These are phyloP conservation scores for Terfezia claveryi DNA, from an alignment of 495 filamentous ascomycete genomes.

Conservation along the genomic window DNA sequence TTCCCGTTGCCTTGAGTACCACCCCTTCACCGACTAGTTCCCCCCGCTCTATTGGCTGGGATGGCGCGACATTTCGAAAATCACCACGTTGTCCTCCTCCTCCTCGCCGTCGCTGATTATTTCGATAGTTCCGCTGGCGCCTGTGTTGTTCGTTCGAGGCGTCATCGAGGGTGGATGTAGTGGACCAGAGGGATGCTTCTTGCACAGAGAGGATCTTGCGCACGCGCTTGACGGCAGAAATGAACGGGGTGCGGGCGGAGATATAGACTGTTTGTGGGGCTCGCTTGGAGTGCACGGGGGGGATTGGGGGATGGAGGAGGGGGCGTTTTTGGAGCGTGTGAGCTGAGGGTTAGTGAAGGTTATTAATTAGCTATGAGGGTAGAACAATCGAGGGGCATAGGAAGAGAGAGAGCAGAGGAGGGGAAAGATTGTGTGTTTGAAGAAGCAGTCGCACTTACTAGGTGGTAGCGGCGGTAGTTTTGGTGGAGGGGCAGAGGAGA, in stretches of 20 bases:
- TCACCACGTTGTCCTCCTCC: not conserved
- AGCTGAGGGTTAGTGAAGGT: too few species aligned
- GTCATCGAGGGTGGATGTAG: not conserved
- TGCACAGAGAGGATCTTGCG: slow-evolving; percentile 40
- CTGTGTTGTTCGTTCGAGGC: not conserved
- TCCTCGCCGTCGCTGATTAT: not conserved
- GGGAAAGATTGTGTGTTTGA: slow-evolving; percentile 48
- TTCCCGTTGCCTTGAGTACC: slow-evolving; percentile 53
- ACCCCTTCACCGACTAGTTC: slow-evolving; percentile 31
- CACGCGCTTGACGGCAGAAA: slow-evolving; percentile 61
- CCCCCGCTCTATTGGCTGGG: not conserved
- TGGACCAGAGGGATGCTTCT: not conserved
- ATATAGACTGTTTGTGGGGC: slow-evolving; percentile 55
- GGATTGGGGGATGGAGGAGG: slow-evolving; percentile 43
- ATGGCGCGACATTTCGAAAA: not conserved
- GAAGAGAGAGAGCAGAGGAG: slow-evolving; percentile 32
- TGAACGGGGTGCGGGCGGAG: slow-evolving; percentile 50
- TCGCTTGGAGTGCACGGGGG: slow-evolving; percentile 31
- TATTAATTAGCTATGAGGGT: too few species aligned
- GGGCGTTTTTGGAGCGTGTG: slow-evolving; percentile 39
- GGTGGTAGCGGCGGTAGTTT: not conserved
- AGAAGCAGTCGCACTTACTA: slow-evolving; percentile 18
- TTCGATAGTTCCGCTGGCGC: not conserved
- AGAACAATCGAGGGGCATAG: too few species aligned
- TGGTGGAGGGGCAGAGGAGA: not conserved